Conservation (phyloP, 192 early-diverging fungal species). For the Paraglomus brasilianum region DNA sequence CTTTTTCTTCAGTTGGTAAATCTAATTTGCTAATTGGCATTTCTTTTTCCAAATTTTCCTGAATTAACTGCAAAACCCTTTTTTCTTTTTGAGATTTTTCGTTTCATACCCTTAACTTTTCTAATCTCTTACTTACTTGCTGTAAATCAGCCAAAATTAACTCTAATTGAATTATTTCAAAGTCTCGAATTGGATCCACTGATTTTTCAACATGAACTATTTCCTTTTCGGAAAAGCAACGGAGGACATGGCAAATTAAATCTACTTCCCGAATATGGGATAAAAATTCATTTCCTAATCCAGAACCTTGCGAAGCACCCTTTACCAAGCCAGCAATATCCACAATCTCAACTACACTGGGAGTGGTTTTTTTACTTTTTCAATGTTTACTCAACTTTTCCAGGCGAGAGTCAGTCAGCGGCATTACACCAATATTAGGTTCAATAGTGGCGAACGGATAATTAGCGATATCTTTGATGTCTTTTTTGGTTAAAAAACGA, state of each 20-base stretch:
- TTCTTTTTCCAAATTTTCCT: constrained; percentile 33
- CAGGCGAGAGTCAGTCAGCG: constrained; percentile 69
- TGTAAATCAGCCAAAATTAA: constrained; percentile 68
- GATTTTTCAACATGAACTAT: constrained; percentile 57
- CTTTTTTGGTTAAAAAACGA: constrained; percentile 52
- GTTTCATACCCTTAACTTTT: constrained; percentile 32
- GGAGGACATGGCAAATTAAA: constrained; percentile 56
- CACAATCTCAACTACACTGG: constrained; percentile 65
- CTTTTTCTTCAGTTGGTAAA: constrained; percentile 60
- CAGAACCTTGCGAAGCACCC: constrained; percentile 39
- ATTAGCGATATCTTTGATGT: constrained; percentile 65
- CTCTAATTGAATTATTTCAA: constrained; percentile 80
- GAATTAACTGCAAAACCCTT: constrained; percentile 33
- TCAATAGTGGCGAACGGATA: constrained; percentile 86
- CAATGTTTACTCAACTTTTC: constrained; percentile 63
- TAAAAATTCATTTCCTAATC: constrained; percentile 80
- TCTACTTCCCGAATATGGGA: constrained; percentile 69
- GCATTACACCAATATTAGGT: constrained; percentile 67
- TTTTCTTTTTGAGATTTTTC: constrained; percentile 39
- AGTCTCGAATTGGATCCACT: constrained; percentile 73
- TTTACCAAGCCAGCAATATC: constrained; percentile 87
- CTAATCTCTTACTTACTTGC: constrained; percentile 54
- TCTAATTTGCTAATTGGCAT: constrained; percentile 5
- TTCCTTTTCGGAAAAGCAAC: constrained; percentile 77
- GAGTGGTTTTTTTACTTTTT: constrained; percentile 56